phyloP scores from a whole-genome alignment of 228 moss, liverwort and hornwort genomes.

The Sphagnum magellanicum region DNA sequence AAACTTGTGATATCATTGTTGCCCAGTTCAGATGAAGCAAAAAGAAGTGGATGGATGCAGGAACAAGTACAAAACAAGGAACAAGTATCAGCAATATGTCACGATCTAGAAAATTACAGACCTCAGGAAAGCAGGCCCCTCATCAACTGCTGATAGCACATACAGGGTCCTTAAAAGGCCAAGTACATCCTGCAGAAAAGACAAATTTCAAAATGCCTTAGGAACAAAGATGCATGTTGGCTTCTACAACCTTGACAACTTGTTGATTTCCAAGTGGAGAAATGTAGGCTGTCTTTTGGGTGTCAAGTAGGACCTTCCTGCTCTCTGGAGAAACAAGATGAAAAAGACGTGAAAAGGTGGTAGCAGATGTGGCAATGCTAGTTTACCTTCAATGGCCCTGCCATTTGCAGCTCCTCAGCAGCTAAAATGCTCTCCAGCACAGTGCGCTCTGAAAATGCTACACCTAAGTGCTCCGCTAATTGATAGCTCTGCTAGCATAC shows the following conservation, averaged over 20 bases:
- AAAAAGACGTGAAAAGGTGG: neutral
- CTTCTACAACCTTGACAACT: too few species aligned
- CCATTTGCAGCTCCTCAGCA: conserved; percentile 32
- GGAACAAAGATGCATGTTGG: too few species aligned
- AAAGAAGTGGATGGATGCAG: neutral
- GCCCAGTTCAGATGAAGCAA: neutral
- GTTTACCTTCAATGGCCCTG: conserved; percentile 55
- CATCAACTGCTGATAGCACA: conserved; percentile 64
- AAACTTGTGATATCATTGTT: neutral
- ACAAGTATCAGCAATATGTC: too few species aligned
- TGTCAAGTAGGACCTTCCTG: too few species aligned
- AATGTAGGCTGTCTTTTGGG: too few species aligned
- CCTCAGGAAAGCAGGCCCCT: conserved; percentile 70
- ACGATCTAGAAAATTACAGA: conserved; percentile 1
- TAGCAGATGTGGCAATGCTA: neutral
- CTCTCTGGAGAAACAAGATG: too few species aligned
- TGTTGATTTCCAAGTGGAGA: too few species aligned
- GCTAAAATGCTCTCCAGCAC: conserved; percentile 68
- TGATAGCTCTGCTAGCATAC: conserved; percentile 61
- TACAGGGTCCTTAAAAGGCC: conserved; percentile 71
- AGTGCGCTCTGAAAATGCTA: conserved; percentile 78
- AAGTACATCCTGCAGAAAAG: conserved; percentile 58
- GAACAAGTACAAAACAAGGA: neutral
- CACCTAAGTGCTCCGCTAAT: conserved; percentile 72
- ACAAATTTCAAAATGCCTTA: neutral